A percentile compares a stretch with the other conserved stretches of the same genome.
Evolutionary conservation across 1,139 yeast genomes (phyloP).

Genomic region (Sugiyamaella xylanicola): DNA sequence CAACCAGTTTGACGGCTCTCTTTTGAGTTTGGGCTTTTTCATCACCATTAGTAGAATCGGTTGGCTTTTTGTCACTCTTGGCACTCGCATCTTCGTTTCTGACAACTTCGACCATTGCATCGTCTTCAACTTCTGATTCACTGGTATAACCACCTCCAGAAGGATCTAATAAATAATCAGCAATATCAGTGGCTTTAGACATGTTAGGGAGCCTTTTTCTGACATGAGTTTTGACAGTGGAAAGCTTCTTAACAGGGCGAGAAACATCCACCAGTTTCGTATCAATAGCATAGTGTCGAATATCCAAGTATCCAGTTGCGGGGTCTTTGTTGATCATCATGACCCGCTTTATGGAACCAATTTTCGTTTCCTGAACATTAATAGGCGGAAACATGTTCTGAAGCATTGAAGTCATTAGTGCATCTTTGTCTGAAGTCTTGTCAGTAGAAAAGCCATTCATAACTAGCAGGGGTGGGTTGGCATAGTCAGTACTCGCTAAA

Average conservation of each 20-base stretch:
- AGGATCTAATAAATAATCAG: constrained; percentile 83
- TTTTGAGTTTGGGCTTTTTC: constrained; percentile 52
- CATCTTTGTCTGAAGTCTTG: constrained; percentile 54
- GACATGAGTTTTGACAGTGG: constrained; percentile 50
- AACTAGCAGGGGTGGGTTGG: constrained; percentile 85
- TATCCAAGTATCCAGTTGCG: constrained; percentile 69
- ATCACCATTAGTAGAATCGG: constrained; percentile 13
- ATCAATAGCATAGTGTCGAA: constrained; percentile 89
- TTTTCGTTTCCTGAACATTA: constrained; percentile 76
- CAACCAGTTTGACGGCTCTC: constrained; percentile 89
- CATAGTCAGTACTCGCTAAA: constrained; percentile 50
- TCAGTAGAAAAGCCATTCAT: constrained; percentile 78
- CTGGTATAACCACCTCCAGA: constrained; percentile 79
- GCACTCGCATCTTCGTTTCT: constrained; percentile 40
- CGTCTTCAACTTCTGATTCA: constrained; percentile 87
- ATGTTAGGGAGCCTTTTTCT: constrained; percentile 77
- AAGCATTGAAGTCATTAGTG: constrained; percentile 82
- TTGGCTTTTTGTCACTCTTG: constrained; percentile 17
- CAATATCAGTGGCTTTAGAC: constrained; percentile 66
- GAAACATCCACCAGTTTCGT: constrained; percentile 86
- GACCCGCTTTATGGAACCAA: constrained; percentile 77
- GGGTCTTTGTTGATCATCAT: constrained; percentile 75
- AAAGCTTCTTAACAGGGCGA: constrained; percentile 74
- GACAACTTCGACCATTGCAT: constrained; percentile 77
- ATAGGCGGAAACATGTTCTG: constrained; percentile 97